Conservation (phyloP, 371 early-diverging fungal genomes). For the Lichtheimia corymbifera region DNA sequence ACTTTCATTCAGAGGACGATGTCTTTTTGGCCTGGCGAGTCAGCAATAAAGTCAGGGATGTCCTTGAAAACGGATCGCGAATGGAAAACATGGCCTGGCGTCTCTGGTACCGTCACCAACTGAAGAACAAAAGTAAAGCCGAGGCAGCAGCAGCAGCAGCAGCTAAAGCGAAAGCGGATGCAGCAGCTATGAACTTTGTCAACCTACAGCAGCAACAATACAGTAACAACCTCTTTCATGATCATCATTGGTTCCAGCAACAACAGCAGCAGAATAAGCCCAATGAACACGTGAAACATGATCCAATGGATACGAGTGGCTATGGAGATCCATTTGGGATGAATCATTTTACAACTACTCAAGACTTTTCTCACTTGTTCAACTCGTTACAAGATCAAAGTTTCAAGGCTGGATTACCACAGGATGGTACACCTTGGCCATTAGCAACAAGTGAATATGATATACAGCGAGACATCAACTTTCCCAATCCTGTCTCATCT, state of each 20-base stretch:
- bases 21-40: constrained; percentile 80
- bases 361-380: neutral
- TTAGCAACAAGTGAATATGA: constrained; percentile 10
- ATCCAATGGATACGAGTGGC: constrained; percentile 3
- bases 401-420: neutral
- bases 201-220: constrained; percentile 10
- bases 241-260: neutral
- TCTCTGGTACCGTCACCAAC: constrained; percentile 68
- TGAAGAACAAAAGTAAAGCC: constrained; percentile 10
- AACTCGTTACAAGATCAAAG: neutral
- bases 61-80: constrained; percentile 82
- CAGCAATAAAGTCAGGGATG: constrained; percentile 86
- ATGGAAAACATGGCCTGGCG: constrained; percentile 92
- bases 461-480: constrained; percentile 4
- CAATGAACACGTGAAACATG: neutral
- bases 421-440: constrained; percentile 10
- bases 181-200: constrained; percentile 2
- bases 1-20: constrained; percentile 72
- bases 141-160: constrained; percentile 7
- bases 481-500: neutral
- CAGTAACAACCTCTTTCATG: too few species aligned
- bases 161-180: neutral
- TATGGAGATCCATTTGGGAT: constrained; percentile 1
- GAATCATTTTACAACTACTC: neutral
- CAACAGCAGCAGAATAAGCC: constrained; percentile 19